These are phyloP conservation scores for Candida tammaniensis DNA, from an alignment of 805 yeast species.

Conservation along the genomic window DNA sequence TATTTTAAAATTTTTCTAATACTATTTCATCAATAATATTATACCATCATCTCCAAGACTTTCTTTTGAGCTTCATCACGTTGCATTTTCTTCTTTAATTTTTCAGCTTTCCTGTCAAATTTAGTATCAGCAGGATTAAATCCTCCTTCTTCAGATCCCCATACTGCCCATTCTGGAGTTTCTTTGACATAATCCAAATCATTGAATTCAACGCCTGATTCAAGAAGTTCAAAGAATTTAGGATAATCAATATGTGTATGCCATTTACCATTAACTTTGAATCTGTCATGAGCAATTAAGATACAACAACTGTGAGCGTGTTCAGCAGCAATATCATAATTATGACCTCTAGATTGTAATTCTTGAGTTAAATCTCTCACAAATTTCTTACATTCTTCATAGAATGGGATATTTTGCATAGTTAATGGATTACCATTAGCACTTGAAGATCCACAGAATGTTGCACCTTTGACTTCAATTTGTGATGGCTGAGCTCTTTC, in stretches of 20 bases:
- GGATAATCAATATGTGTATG: slow-evolving; percentile 85
- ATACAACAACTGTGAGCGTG: slow-evolving; percentile 96
- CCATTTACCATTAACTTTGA: slow-evolving; percentile 73
- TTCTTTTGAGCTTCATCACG: slow-evolving; percentile 35
- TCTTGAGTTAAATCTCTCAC: slow-evolving; percentile 63
- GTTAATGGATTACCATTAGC: slow-evolving; percentile 87
- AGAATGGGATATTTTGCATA: slow-evolving; percentile 93
- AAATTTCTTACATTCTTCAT: slow-evolving; percentile 81
- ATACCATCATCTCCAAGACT: too few relatives aligned
- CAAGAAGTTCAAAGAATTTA: slow-evolving; percentile 67
- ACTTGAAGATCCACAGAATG: slow-evolving; percentile 86
- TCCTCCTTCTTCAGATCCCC: slow-evolving; percentile 84
- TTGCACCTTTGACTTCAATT: slow-evolving; percentile 91
- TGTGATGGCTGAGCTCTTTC: slow-evolving; percentile 79
- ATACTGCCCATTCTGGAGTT: slow-evolving; percentile 90
- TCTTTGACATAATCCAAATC: slow-evolving; percentile 78
- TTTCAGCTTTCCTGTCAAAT: slow-evolving; percentile 61
- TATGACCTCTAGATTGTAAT: slow-evolving; percentile 61
- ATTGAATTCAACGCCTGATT: slow-evolving; percentile 62
- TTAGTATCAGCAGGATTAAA: slow-evolving; percentile 84
- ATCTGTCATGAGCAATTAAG: slow-evolving; percentile 71
- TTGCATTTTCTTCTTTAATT: slow-evolving; percentile 43
- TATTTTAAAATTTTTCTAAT: too few relatives aligned
- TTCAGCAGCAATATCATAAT: slow-evolving; percentile 86
- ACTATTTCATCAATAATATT: too few relatives aligned